Conservation (phyloP, 306 rosid species). For the Ormosia semicastrata region DNA sequence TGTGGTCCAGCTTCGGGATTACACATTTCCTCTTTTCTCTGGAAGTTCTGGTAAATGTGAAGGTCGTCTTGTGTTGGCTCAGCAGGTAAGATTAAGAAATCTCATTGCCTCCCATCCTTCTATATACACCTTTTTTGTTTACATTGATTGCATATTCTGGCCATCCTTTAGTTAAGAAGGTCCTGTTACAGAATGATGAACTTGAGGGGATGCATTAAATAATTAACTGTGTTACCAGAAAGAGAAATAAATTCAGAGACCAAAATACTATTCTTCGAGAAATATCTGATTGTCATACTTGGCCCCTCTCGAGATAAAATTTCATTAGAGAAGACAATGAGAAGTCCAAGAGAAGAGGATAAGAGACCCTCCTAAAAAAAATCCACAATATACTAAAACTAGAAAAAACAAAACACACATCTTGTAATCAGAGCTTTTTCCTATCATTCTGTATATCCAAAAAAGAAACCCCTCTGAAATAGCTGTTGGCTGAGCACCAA, state of each 20-base stretch:
- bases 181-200: slow-evolving; percentile 14
- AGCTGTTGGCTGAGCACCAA: background rate
- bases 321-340: background rate
- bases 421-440: background rate
- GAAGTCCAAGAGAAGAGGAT: slow-evolving; percentile 16
- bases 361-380: background rate
- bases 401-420: background rate
- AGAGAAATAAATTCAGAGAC: background rate
- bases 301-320: background rate
- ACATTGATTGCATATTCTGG: slow-evolving; percentile 6
- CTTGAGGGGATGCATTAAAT: background rate
- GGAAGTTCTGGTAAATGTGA: slow-evolving; percentile 85
- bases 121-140: slow-evolving; percentile 9
- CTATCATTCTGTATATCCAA: background rate
- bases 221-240: background rate
- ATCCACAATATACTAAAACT: slow-evolving; percentile 4
- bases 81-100: slow-evolving; percentile 64
- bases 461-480: background rate
- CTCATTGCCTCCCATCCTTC: slow-evolving; percentile 7
- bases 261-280: background rate
- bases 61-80: slow-evolving; percentile 87
- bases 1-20: slow-evolving; percentile 74
- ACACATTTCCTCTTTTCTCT: slow-evolving; percentile 77
- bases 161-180: background rate
- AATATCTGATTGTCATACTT: slow-evolving; percentile 3